Conservation (phyloP, 2,329 filamentous ascomycete species). For the Plenodomus tracheiphilus region DNA sequence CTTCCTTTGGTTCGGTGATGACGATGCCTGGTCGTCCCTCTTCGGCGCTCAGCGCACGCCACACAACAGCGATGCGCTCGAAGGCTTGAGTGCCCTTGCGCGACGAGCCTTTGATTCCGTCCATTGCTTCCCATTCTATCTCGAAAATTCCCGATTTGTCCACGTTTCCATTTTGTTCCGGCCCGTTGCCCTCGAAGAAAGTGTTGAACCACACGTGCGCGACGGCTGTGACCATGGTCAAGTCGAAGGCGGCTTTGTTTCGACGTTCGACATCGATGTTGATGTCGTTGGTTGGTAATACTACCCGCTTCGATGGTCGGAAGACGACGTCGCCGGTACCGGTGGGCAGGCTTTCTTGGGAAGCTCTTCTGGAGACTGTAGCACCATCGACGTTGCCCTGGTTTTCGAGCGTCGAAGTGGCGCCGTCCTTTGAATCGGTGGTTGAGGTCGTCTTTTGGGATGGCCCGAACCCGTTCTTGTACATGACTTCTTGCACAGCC, state of each 20-base stretch:
- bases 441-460: conserved; percentile 20
- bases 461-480: conserved; percentile 39
- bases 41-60: conserved; percentile 59
- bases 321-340: conserved; percentile 75
- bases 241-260: conserved; percentile 73
- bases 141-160: conserved; percentile 72
- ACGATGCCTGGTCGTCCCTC: conserved; percentile 46
- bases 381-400: conserved; percentile 19
- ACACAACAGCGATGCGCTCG: conserved; percentile 82
- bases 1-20: conserved; percentile 66
- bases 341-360: conserved; percentile 49
- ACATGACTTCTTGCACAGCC: conserved; percentile 51
- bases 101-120: conserved; percentile 89
- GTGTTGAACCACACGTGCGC: conserved; percentile 97
- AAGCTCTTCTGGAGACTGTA: conserved; percentile 16
- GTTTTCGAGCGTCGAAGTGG: conserved; percentile 20
- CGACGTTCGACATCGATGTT: conserved; percentile 89
- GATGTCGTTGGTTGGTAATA: conserved; percentile 79
- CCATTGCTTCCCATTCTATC: conserved; percentile 77
- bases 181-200: conserved; percentile 83
- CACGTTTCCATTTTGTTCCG: conserved; percentile 67
- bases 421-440: conserved; percentile 22
- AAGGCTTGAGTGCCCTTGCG: conserved; percentile 81
- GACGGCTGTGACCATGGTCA: conserved; percentile 88
- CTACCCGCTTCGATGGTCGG: conserved; percentile 68